Percentiles rank a stretch among this genome's conserved stretches.
Evolutionary conservation across 345 rosid species (phyloP).

Genomic region (Toxicodendron radicans): DNA sequence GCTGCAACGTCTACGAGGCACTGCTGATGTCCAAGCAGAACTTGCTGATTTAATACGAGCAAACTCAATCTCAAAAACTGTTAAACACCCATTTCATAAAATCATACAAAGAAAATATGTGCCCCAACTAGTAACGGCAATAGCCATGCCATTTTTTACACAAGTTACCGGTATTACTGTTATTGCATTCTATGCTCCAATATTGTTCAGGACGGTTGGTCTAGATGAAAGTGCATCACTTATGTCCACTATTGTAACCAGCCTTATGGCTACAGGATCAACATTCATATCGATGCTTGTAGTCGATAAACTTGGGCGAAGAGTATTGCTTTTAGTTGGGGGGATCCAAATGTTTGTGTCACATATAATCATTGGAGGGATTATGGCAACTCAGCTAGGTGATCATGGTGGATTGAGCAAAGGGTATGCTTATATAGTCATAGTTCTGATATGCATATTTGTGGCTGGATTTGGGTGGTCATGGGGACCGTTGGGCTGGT

Average conservation of each 20-base stretch:
- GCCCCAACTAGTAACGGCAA: constrained; percentile 43
- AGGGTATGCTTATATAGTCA: constrained; percentile 25
- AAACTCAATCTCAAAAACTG: constrained; percentile 29
- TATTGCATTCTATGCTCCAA: constrained; percentile 66
- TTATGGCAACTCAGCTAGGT: constrained; percentile 54
- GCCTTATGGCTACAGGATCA: neutral
- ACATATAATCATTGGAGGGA: constrained; percentile 35
- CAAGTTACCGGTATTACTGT: constrained; percentile 77
- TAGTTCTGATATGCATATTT: constrained; percentile 46
- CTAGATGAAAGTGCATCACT: constrained; percentile 34
- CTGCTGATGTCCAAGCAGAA: constrained; percentile 50
- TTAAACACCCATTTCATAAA: constrained; percentile 39
- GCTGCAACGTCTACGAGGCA: constrained; percentile 61
- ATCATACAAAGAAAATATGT: constrained; percentile 45
- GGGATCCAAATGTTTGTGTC: constrained; percentile 17
- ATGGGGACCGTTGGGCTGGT: constrained; percentile 78
- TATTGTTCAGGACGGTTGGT: constrained; percentile 29
- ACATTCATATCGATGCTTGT: too few relatives aligned
- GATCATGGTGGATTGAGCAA: constrained; percentile 34
- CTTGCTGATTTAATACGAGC: constrained; percentile 60
- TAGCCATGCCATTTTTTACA: constrained; percentile 58
- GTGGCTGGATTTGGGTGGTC: constrained; percentile 68
- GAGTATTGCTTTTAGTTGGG: constrained; percentile 12
- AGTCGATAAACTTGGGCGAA: too few relatives aligned
- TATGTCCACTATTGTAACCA: constrained; percentile 28